Base-by-base conservation (phyloP, 2,329 filamentous ascomycete species). In the Ceratocystiopsis minuta region DNA sequence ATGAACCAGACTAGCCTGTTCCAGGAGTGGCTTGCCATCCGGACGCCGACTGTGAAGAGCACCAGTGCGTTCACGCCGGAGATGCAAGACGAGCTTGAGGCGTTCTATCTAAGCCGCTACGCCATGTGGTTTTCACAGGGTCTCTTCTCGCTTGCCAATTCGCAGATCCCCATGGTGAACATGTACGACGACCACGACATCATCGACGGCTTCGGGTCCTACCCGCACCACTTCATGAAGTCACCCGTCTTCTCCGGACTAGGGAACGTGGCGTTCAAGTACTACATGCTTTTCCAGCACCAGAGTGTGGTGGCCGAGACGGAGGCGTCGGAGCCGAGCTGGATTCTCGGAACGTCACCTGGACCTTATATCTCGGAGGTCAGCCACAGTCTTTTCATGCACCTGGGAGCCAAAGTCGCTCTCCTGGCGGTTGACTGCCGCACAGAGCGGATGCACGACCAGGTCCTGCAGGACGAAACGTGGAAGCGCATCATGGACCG, bases 211-310 rank as follows among this genome's bases (percentile, higher is more conserved):
- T 98, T 80, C 55, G 90, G 90, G 7, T 94, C 86, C 0, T 98
- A 96, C 57, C 78, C 87, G 4, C 74, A 95, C 50, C 75, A 83
- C 50, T 90, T 94, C 54, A 96, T 95, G 85, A 75, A 72, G 49
- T 84, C 83, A 3, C 80, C 84, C 1, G 83, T 96, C 0, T 93
- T 98, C 56, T 80, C 78, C 2, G 90, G 92, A 0, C 60, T 98
- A 10, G 92, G 90, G 3, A 81, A 80, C 34, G 76, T 96, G 39
- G 88, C 88, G 0, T 96, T 90, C 71, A 98, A 98, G 58, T 98
- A 96, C 60, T 98, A 98, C 54, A 80, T 98, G 77, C 70, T 98
- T 10, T 98, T 98, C 63, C 90, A 98, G 58, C 90, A 98, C 52
- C 92, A 98, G 58, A 93, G 81, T 50, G 67, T 93, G 4, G 63